These are phyloP conservation scores for Plasmodium ovale DNA, from an alignment of 169 alveolate species.

Conservation along the genomic window DNA sequence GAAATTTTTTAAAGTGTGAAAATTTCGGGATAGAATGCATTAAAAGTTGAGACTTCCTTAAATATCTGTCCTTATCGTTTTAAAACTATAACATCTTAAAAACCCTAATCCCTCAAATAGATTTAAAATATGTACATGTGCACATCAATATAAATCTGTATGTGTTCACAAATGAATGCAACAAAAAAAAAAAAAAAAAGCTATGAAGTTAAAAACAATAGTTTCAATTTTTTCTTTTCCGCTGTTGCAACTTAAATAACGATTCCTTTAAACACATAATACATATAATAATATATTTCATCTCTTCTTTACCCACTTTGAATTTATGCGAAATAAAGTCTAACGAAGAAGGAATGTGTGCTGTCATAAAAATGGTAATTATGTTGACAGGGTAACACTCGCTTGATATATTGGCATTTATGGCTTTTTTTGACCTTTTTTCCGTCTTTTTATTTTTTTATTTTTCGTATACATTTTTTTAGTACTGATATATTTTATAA, in stretches of 20 bases:
- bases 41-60: slow-evolving; percentile 18
- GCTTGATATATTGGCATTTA: background rate
- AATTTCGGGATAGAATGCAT: slow-evolving; percentile 54
- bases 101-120: slow-evolving; percentile 57
- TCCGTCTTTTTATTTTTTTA: too few relatives aligned
- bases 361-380: slow-evolving; percentile 16
- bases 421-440: too few relatives aligned
- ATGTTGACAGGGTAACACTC: background rate
- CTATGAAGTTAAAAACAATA: too few relatives aligned
- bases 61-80: slow-evolving; percentile 52
- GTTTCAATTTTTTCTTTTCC: background rate
- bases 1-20: slow-evolving; percentile 39
- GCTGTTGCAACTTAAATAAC: slow-evolving; percentile 57
- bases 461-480: too few relatives aligned
- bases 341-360: slow-evolving; percentile 38
- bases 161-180: background rate
- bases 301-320: slow-evolving; percentile 55
- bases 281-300: slow-evolving; percentile 58
- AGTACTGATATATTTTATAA: slow-evolving; percentile 54
- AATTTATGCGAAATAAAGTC: slow-evolving; percentile 43
- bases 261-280: slow-evolving; percentile 53
- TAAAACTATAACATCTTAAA: slow-evolving; percentile 59
- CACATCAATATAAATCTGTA: background rate
- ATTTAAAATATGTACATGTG: slow-evolving; percentile 5
- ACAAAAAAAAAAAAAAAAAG: background rate